Base-by-base conservation (phyloP, 192 early-diverging fungal species). In the Phlyctochytrium planicorne region DNA sequence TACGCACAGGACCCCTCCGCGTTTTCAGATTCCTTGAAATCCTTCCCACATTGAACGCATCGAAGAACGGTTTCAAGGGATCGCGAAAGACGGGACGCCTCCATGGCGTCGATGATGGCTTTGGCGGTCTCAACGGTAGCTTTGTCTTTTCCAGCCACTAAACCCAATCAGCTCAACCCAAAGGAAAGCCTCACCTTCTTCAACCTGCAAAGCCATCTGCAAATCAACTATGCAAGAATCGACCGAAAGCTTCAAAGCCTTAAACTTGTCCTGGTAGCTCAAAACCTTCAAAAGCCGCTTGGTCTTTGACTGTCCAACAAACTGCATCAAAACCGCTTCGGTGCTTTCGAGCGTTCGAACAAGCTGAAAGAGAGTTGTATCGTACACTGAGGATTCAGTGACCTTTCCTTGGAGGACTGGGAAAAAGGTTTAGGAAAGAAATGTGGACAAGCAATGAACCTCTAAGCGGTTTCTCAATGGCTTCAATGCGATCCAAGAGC, bases 201-300 rank as follows among this genome's bases (percentile, higher is more conserved):
- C 40, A 14, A 20, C 40, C 20, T 47, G 40, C 40, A 47, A 20
- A 6, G 40, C 40, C 6, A 47, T 47, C 40, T 47, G 40, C 40
- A 47, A 20, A 47, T 47, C 40, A 6, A 20, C 6, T 20, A 47
- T 6, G 10, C 10, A 47, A 6, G 40, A 6, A 47, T 47, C 40
- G 40, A 47, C 20, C 10, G 40, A 47, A 6, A 14, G 6, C 20
- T 6, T 14, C 10, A 47, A 20, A 20, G 10, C 20, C 40, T 6
- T 20, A 47, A 47, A 47, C 40, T 47, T 47, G 6, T 47, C 40
- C 40, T 47, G 40, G 40, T 47, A 47, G 40, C 40, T 47, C 40
- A 47, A 14, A 20, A 47, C 40, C 40, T 47, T 47, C 40, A 47
- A 20, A 20, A 47, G 6, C 40, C 40, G 40, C 40, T 47, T 47